phyloP scores from a whole-genome alignment of 306 rosid species.

The Carpinus viminea region DNA sequence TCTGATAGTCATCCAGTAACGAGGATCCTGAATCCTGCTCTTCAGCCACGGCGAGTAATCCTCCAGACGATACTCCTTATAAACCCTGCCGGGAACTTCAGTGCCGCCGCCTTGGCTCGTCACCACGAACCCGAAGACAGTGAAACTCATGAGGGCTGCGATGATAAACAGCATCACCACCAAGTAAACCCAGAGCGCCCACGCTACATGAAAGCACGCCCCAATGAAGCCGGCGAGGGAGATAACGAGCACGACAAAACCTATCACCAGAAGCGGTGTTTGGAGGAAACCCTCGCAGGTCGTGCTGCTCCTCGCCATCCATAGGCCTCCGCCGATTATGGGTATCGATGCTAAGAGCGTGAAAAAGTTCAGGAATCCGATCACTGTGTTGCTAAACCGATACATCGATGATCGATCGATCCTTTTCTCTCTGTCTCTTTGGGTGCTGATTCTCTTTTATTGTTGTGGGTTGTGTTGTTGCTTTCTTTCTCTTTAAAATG shows the following conservation, averaged over 20 bases:
- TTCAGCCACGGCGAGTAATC: constrained; percentile 81
- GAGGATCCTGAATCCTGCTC: constrained; percentile 60
- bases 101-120: constrained; percentile 71
- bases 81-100: constrained; percentile 70
- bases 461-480: constrained; percentile 23
- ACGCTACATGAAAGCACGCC: constrained; percentile 89
- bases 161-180: constrained; percentile 78
- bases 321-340: constrained; percentile 85
- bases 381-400: constrained; percentile 91
- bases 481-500: constrained; percentile 32
- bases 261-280: constrained; percentile 76
- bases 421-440: not conserved
- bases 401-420: constrained; percentile 27
- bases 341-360: constrained; percentile 91
- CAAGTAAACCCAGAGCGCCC: constrained; percentile 89
- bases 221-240: constrained; percentile 94
- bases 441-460: not conserved
- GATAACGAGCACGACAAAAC: constrained; percentile 71
- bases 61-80: constrained; percentile 59
- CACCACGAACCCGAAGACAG: constrained; percentile 80
- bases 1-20: constrained; percentile 68
- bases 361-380: constrained; percentile 81
- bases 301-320: constrained; percentile 90
- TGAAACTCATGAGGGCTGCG: constrained; percentile 59
- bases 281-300: constrained; percentile 81